Evolutionary conservation across 768 basidiomycete genomes (phyloP).

Genomic region (Russula foetens): DNA sequence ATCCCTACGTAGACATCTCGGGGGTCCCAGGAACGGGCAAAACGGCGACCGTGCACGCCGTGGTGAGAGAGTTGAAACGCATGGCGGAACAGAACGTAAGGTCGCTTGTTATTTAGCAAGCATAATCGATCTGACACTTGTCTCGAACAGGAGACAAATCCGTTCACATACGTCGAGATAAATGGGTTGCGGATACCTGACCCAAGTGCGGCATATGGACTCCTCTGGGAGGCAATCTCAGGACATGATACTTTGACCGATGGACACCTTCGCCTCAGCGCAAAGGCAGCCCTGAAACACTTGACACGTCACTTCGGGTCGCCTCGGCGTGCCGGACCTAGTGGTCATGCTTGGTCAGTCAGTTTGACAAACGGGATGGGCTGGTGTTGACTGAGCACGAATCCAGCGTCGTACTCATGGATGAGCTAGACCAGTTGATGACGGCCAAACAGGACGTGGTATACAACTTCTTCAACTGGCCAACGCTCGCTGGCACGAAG

Average conservation of each 20-base stretch:
- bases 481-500: conserved; percentile 78
- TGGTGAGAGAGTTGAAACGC: conserved; percentile 80
- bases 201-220: conserved; percentile 82
- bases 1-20: conserved; percentile 65
- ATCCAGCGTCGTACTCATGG: conserved; percentile 88
- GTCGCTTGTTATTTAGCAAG: conserved; percentile 1
- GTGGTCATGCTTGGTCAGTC: conserved; percentile 80
- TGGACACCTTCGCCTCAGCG: conserved; percentile 55
- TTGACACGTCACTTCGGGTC: conserved; percentile 73
- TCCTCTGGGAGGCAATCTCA: conserved; percentile 90
- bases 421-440: conserved; percentile 95
- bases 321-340: conserved; percentile 58
- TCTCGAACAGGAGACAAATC: conserved; percentile 68
- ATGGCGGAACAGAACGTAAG: conserved; percentile 77
- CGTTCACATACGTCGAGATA: conserved; percentile 96
- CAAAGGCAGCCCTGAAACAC: conserved; percentile 77
- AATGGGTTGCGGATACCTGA: conserved; percentile 93
- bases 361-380: not conserved
- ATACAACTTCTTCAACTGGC: conserved; percentile 99
- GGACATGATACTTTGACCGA: conserved; percentile 60
- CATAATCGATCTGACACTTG: not conserved
- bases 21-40: conserved; percentile 99
- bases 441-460: conserved; percentile 97
- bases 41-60: conserved; percentile 94
- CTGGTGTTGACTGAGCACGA: conserved; percentile 3